These are phyloP conservation scores for Ophiostoma populinum DNA, from an alignment of 2,329 filamentous ascomycete genomes.

Conservation along the genomic window DNA sequence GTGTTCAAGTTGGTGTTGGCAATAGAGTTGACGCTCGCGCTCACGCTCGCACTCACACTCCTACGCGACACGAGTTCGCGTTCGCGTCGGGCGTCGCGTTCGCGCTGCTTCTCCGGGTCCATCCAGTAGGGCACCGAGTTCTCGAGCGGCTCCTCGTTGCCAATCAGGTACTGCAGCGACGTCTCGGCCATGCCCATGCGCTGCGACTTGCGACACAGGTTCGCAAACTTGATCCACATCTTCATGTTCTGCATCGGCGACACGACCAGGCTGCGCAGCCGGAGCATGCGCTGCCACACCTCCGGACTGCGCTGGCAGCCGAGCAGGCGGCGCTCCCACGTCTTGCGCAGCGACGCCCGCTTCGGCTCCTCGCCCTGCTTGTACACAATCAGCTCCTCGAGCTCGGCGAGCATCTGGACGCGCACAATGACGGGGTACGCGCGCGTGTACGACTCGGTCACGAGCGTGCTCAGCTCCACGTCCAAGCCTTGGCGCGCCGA, in stretches of 20 bases:
- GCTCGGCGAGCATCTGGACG: constrained; percentile 95
- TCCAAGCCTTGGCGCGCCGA: constrained; percentile 87
- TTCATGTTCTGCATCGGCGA: constrained; percentile 85
- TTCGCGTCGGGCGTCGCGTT: too few relatives aligned
- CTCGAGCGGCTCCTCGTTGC: constrained; percentile 46
- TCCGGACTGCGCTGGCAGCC: constrained; percentile 95
- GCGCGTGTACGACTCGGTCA: constrained; percentile 96
- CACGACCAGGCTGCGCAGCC: constrained; percentile 82
- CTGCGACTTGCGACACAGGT: constrained; percentile 90
- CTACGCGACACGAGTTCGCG: too few relatives aligned
- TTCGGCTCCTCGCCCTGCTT: constrained; percentile 86
- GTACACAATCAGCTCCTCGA: constrained; percentile 95
- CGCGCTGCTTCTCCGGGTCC: constrained; percentile 16
- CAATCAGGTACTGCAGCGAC: constrained; percentile 79
- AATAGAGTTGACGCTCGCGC: constrained; percentile 9
- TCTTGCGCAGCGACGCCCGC: constrained; percentile 76
- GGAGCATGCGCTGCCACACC: constrained; percentile 96
- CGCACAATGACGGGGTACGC: constrained; percentile 96
- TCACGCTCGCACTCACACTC: constrained; percentile 4
- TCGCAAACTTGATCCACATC: constrained; percentile 99
- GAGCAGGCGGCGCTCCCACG: constrained; percentile 89
- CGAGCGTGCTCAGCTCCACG: constrained; percentile 82
- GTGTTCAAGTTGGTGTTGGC: too few relatives aligned
- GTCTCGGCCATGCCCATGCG: constrained; percentile 91
- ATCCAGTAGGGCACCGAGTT: constrained; percentile 42